These are phyloP conservation scores for Ulota crispa DNA, from an alignment of 225 moss, liverwort and hornwort species.

Conservation along the genomic window DNA sequence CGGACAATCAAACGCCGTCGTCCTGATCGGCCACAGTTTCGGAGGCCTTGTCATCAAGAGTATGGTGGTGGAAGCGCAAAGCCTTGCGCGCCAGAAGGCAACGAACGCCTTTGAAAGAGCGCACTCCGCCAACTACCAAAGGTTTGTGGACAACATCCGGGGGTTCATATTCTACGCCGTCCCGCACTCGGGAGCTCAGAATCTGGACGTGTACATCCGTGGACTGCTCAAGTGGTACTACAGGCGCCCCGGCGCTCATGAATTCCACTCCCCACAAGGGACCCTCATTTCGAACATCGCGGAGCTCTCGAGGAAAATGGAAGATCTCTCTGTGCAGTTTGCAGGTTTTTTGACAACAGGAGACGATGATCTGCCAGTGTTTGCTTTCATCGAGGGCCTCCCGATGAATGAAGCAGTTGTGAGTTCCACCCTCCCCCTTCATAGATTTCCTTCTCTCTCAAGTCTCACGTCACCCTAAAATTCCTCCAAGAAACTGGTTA, in stretches of 20 bases:
- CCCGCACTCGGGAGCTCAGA: slow-evolving; percentile 12
- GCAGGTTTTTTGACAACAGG: neutral
- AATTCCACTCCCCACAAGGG: neutral
- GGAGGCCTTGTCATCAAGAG: slow-evolving; percentile 32
- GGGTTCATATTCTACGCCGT: slow-evolving; percentile 26
- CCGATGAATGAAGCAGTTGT: neutral
- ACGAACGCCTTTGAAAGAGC: rapidly evolving
- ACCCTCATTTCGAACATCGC: neutral
- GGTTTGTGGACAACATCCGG: slow-evolving; percentile 2
- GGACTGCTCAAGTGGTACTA: too few species aligned
- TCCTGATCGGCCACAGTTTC: slow-evolving; percentile 17
- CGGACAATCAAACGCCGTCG: slow-evolving; percentile 16
- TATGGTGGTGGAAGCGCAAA: slow-evolving; percentile 21
- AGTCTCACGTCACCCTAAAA: neutral
- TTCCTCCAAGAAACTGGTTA: neutral
- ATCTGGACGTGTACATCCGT: neutral
- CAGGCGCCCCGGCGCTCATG: neutral
- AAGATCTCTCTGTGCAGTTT: neutral
- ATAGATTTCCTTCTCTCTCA: neutral
- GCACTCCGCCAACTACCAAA: neutral
- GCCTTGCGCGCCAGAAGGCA: neutral
- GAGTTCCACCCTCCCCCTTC: neutral
- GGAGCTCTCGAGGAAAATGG: neutral
- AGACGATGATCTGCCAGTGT: neutral
- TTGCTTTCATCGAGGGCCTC: neutral